These are phyloP conservation scores for Penicillium chermesinum DNA, from an alignment of 495 filamentous ascomycete species.

Conservation along the genomic window DNA sequence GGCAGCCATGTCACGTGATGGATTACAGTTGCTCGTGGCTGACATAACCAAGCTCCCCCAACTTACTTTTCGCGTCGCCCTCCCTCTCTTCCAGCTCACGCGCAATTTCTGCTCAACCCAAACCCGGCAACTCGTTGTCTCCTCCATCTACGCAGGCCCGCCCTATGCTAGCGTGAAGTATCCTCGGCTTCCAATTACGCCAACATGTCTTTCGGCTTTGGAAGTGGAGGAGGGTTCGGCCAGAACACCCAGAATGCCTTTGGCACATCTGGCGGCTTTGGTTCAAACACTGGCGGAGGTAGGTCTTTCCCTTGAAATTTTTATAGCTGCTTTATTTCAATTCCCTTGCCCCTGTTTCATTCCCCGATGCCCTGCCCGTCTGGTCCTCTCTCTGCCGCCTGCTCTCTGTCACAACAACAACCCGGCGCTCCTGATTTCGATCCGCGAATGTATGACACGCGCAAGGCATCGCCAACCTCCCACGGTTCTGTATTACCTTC, in stretches of 20 bases:
- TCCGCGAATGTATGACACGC: slow-evolving; percentile 30
- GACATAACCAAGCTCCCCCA: slow-evolving; percentile 19
- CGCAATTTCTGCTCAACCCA: slow-evolving; percentile 11
- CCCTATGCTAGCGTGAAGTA: slow-evolving; percentile 33
- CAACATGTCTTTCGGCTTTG: slow-evolving; percentile 46
- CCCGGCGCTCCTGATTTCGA: slow-evolving; percentile 35
- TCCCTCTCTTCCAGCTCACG: slow-evolving; percentile 19
- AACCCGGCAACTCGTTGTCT: slow-evolving; percentile 8
- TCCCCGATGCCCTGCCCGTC: slow-evolving; percentile 8
- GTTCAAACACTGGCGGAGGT: slow-evolving; percentile 40
- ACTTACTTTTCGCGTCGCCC: slow-evolving; percentile 27
- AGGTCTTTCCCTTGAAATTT: slow-evolving; percentile 31
- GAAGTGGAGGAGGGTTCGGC: slow-evolving; percentile 54
- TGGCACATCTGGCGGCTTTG: slow-evolving; percentile 38
- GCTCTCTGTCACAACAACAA: slow-evolving; percentile 13
- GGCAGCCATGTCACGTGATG: slow-evolving; percentile 23
- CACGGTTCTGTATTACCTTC: slow-evolving; percentile 7
- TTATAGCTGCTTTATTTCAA: slow-evolving; percentile 10
- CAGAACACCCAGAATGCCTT: slow-evolving; percentile 54
- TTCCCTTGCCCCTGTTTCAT: slow-evolving; percentile 16
- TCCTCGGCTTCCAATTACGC: slow-evolving; percentile 23
- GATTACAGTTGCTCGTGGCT: slow-evolving; percentile 21
- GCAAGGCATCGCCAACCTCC: slow-evolving; percentile 8
- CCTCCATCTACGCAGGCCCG: slow-evolving; percentile 10
- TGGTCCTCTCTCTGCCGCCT: slow-evolving; percentile 1